Conservation (phyloP, 495 filamentous ascomycete species). For the Trichocladium antarcticum region DNA sequence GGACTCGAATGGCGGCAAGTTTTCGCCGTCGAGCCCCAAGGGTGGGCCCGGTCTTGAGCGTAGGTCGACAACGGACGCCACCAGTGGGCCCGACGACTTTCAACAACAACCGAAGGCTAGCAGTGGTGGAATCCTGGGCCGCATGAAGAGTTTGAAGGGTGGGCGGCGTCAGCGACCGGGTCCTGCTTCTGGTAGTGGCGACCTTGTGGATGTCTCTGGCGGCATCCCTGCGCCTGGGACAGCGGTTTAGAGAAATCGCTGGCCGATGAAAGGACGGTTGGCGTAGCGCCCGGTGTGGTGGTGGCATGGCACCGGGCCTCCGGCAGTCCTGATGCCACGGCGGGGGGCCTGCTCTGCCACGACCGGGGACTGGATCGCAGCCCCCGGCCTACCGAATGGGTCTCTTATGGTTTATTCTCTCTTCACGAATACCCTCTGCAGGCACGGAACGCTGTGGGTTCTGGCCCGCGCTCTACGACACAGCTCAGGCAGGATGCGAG, state of each 20-base stretch:
- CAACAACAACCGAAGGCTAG: conserved; percentile 31
- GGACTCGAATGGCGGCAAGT: conserved; percentile 32
- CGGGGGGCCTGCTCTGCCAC: too few species aligned
- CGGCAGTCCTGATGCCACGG: too few species aligned
- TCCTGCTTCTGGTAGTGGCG: conserved; percentile 8
- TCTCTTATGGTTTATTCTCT: too few species aligned
- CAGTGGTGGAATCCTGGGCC: conserved; percentile 54
- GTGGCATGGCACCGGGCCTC: background rate
- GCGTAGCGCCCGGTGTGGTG: background rate
- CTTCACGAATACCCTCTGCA: too few species aligned
- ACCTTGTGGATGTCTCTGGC: conserved; percentile 20
- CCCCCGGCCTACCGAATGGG: too few species aligned
- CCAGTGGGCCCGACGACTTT: conserved; percentile 22
- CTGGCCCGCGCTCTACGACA: too few species aligned
- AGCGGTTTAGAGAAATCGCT: conserved; percentile 20
- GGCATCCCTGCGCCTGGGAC: conserved; percentile 18
- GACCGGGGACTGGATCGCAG: too few species aligned
- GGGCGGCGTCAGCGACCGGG: conserved; percentile 29
- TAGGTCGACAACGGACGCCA: conserved; percentile 56
- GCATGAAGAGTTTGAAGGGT: conserved; percentile 81
- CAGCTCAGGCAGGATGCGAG: too few species aligned
- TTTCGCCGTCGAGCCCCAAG: conserved; percentile 53
- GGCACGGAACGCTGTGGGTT: too few species aligned
- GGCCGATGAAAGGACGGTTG: background rate
- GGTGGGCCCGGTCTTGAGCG: conserved; percentile 49